These are phyloP conservation scores for Strobilomyces confusus DNA, from an alignment of 768 basidiomycete species.

Conservation along the genomic window DNA sequence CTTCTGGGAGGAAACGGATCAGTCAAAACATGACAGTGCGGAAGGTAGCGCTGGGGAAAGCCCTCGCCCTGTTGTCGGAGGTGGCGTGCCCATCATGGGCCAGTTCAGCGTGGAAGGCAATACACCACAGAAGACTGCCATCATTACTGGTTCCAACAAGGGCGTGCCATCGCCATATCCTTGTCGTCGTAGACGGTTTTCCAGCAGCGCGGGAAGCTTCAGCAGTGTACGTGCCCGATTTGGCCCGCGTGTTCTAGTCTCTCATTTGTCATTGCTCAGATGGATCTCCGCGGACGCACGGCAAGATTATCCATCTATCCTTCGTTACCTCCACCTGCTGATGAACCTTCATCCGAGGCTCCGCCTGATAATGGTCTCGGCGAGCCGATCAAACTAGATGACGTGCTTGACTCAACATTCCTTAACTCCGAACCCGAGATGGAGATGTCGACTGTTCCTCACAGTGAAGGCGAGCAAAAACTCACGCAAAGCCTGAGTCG, in stretches of 20 bases:
- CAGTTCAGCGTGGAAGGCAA: conserved; percentile 28
- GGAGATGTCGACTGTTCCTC: conserved; percentile 26
- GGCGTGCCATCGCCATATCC: conserved; percentile 32
- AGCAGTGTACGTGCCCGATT: conserved; percentile 33
- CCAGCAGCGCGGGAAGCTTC: conserved; percentile 31
- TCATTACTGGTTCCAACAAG: conserved; percentile 30
- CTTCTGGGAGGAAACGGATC: conserved; percentile 47
- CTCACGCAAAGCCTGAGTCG: conserved; percentile 52
- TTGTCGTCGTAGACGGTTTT: conserved; percentile 25
- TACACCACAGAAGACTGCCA: conserved; percentile 17
- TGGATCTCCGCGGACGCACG: conserved; percentile 31
- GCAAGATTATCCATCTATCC: conserved; percentile 33
- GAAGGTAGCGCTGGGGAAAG: conserved; percentile 32
- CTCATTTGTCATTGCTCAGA: conserved; percentile 15
- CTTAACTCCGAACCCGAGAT: conserved; percentile 53
- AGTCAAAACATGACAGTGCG: conserved; percentile 33
- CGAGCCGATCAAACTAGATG: conserved; percentile 58
- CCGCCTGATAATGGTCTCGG: conserved; percentile 39
- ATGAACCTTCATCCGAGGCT: conserved; percentile 32
- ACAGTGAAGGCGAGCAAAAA: conserved; percentile 36
- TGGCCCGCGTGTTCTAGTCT: conserved; percentile 6
- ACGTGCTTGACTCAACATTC: conserved; percentile 73
- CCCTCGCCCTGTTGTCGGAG: conserved; percentile 12
- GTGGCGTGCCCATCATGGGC: conserved; percentile 36
- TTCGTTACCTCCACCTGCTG: conserved; percentile 32